Base-by-base conservation (phyloP, 495 filamentous ascomycete species). In the Trichoderma virens region DNA sequence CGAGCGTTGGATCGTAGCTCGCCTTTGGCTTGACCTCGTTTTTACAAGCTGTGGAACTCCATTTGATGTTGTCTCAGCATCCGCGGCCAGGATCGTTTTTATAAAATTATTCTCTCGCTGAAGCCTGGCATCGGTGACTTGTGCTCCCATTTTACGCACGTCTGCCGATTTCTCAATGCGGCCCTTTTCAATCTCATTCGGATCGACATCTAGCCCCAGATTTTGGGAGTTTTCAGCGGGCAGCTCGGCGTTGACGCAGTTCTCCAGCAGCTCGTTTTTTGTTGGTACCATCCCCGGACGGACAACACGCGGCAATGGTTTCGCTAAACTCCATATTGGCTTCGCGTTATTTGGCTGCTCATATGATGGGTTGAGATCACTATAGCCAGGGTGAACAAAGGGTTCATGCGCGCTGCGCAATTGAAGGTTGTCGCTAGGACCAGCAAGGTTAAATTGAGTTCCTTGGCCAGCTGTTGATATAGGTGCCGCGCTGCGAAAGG, bases 281-380 rank as follows among this genome's bases (percentile, higher is more conserved):
- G 72, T 78, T 5, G 75, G 75, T 23, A 78, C 74, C 77, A 79
- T 82, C 20, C 71, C 74, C 54, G 79, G 70, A 28, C 81, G 73
- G 61, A 81, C 74, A 16, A 79, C 75, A 64, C 75, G 78, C 4
- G 80, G 82, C 27, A 84, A 64, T 3, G 81, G 79, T 65, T 78
- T 79, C 3, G 79, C 78, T 54, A 83, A 65, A 70, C 76, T 76
- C 73, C 76, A 85, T 18, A 83, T 72, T 0, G 81, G 81, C 66
- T 76, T 78, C 9, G 45, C n/a, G 6, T 77, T 77, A 31, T 67
- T 65, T 0, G 73, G 60, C 34, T 78, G 74, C 18, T 79, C 76
- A 64, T 83, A 79, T 30, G 70, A 72, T 1, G 80, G 79, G 63
- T 84, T 82, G 4, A 75, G 66, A 18, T 82, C 72, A 5, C 70